Evolutionary conservation across 305 asterid species (phyloP).

Genomic region (Andrographis paniculata): DNA sequence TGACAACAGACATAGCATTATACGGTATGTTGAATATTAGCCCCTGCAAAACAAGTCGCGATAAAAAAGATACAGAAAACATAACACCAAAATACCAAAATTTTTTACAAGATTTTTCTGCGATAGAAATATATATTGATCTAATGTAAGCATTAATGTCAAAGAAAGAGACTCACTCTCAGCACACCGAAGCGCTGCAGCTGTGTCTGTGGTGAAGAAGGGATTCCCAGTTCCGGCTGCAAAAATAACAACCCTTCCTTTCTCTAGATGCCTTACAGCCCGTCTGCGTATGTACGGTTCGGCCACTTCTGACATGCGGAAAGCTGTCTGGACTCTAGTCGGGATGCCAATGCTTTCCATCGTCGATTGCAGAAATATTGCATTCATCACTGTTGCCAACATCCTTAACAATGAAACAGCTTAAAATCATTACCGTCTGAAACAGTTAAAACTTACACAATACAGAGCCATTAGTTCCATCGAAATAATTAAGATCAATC

Average conservation of each 20-base stretch:
- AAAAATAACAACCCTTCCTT: slow-evolving; percentile 94
- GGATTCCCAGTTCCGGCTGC: slow-evolving; percentile 99
- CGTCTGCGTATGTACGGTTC: slow-evolving; percentile 93
- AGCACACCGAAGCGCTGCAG: slow-evolving; percentile 93
- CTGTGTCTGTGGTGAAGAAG: slow-evolving; percentile 98
- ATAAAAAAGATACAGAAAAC: too few relatives aligned
- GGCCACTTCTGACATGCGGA: slow-evolving; percentile 98
- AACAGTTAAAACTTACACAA: slow-evolving; percentile 4
- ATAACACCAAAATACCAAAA: too few relatives aligned
- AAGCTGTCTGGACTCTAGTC: slow-evolving; percentile 96
- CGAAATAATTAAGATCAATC: too few relatives aligned
- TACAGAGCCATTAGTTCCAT: neutral
- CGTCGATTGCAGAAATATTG: slow-evolving; percentile 91
- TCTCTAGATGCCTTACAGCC: slow-evolving; percentile 94
- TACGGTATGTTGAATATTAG: too few relatives aligned
- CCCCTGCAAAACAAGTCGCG: too few relatives aligned
- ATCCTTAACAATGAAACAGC: slow-evolving; percentile 43
- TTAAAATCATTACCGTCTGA: slow-evolving; percentile 10
- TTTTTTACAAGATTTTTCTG: too few relatives aligned
- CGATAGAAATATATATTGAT: too few relatives aligned
- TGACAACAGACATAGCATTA: too few relatives aligned
- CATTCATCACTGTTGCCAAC: slow-evolving; percentile 99
- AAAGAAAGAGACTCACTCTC: slow-evolving; percentile 57
- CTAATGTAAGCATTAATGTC: too few relatives aligned
- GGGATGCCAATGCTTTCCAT: slow-evolving; percentile 98